Conservation (phyloP, 75 land plant genomes). For the Cunninghamia lanceolata region DNA sequence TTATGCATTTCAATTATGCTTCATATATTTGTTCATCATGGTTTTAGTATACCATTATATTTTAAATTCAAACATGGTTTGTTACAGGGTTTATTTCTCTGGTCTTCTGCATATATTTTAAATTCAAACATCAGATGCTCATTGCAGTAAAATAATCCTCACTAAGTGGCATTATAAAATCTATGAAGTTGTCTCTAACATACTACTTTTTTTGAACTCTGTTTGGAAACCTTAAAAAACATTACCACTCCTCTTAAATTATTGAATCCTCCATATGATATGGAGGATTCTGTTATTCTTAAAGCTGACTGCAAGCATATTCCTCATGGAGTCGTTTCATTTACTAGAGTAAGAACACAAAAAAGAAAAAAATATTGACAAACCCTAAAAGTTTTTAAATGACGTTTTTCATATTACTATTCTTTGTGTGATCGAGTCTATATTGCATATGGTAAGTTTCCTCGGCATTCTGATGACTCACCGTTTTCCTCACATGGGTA, state of each 20-base stretch:
- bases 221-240: neutral
- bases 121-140: too few relatives aligned
- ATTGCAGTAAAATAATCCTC: too few relatives aligned
- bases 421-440: neutral
- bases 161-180: neutral
- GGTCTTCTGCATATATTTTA: neutral
- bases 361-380: too few relatives aligned
- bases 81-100: neutral
- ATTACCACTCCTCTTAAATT: neutral
- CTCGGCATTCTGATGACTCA: neutral
- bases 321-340: neutral
- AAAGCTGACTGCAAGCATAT: neutral
- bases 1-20: neutral
- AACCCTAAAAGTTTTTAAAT: too few relatives aligned
- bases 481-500: neutral
- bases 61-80: neutral
- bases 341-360: neutral
- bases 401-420: neutral
- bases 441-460: neutral
- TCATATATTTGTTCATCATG: neutral
- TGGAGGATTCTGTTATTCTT: neutral
- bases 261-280: neutral
- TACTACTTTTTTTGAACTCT: neutral
- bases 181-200: neutral
- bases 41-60: neutral